Percentiles rank a stretch among this genome's conserved stretches.
Evolutionary conservation across 768 basidiomycete genomes (phyloP).

Genomic region (Mycena belliarum): DNA sequence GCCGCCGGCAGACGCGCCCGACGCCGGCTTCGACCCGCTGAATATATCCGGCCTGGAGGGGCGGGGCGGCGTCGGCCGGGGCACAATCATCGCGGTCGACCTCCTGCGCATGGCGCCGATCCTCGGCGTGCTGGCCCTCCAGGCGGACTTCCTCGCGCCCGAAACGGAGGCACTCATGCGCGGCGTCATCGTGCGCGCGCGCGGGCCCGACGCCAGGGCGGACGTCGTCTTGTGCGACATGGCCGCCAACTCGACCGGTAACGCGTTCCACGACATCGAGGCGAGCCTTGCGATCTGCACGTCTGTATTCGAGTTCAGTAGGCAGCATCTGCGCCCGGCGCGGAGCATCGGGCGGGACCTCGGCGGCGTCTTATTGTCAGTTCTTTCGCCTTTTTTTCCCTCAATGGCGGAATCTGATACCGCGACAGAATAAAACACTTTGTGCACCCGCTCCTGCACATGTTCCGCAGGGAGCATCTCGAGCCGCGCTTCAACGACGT

Average conservation of each 20-base stretch:
- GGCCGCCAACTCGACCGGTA: conserved; percentile 83
- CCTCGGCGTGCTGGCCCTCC: conserved; percentile 69
- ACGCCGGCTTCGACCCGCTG: conserved; percentile 38
- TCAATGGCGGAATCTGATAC: conserved; percentile 1
- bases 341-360: conserved; percentile 40
- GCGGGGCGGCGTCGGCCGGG: conserved; percentile 32
- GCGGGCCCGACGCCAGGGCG: conserved; percentile 44
- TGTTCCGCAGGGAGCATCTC: conserved; percentile 64
- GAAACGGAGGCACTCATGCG: conserved; percentile 48
- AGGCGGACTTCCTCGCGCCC: conserved; percentile 75
- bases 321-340: conserved; percentile 50
- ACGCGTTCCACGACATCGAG: conserved; percentile 62
- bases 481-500: conserved; percentile 68
- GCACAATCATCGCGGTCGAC: conserved; percentile 78
- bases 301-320: conserved; percentile 71
- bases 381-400: conserved; percentile 6
- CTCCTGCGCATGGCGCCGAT: conserved; percentile 72
- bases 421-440: conserved; percentile 80
- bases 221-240: conserved; percentile 91
- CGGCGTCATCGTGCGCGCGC: conserved; percentile 19
- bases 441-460: conserved; percentile 64
- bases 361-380: conserved; percentile 63
- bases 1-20: no score
- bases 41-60: conserved; percentile 36
- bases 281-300: conserved; percentile 71